Percentiles rank a stretch among this genome's conserved stretches.
Conservation (phyloP, 148 eudicot species). For the Diospyros lotus region DNA sequence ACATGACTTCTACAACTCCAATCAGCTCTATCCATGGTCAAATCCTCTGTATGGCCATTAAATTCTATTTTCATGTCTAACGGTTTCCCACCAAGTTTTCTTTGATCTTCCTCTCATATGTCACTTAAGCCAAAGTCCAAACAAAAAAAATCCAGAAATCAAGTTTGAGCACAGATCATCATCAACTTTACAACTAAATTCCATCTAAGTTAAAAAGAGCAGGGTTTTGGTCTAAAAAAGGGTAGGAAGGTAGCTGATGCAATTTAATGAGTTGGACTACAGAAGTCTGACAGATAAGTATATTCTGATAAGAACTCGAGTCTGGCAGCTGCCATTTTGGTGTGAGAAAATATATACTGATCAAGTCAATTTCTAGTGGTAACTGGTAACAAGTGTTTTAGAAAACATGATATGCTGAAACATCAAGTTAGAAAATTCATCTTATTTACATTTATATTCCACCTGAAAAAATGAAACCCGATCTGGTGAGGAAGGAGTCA, state of each 20-base stretch:
- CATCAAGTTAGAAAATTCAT: neutral
- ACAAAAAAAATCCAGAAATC: neutral
- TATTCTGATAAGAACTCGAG: neutral
- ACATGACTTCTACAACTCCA: too few relatives aligned
- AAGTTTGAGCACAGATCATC: neutral
- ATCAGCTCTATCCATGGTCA: too few relatives aligned
- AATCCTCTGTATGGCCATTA: too few relatives aligned
- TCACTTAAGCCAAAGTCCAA: neutral
- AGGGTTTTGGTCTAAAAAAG: neutral
- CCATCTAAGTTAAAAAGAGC: neutral
- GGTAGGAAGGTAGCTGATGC: neutral
- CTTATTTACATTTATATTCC: neutral
- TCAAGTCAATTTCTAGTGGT: neutral
- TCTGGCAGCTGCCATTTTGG: neutral
- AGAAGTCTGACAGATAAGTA: neutral
- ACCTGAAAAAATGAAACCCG: too few relatives aligned
- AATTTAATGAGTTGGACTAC: neutral
- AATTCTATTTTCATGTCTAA: too few relatives aligned
- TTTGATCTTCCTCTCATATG: too few relatives aligned
- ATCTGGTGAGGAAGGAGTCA: too few relatives aligned
- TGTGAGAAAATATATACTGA: neutral
- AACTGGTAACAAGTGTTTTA: neutral
- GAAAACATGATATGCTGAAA: neutral
- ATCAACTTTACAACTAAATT: slow-evolving; percentile 3
- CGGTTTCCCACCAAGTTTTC: too few relatives aligned